Percentiles rank a stretch among this genome's conserved stretches.
These are phyloP conservation scores for Neocatenulostroma microsporum DNA, from an alignment of 2,329 filamentous ascomycete genomes.

Conservation along the genomic window DNA sequence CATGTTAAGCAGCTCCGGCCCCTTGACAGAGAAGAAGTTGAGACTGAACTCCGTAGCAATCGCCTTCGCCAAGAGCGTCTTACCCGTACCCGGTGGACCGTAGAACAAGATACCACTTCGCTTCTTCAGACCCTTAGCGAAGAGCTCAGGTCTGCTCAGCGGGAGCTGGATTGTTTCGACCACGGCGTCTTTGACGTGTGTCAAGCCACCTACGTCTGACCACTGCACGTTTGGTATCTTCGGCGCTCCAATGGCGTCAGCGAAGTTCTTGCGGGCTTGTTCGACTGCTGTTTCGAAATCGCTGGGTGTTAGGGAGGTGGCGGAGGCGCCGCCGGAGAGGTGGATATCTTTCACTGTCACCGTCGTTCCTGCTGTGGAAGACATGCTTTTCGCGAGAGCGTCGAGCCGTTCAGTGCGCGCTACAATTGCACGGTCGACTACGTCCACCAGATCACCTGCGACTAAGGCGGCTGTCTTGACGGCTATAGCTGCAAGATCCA, in stretches of 20 bases:
- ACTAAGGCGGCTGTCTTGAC: conserved; percentile 94
- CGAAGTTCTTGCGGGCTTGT: conserved; percentile 93
- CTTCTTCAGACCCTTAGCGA: conserved; percentile 97
- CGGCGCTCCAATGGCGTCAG: conserved; percentile 90
- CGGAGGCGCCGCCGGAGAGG: conserved; percentile 72
- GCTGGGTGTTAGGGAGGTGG: conserved; percentile 66
- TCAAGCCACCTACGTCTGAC: conserved; percentile 89
- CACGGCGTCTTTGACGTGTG: conserved; percentile 93
- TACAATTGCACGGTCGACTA: conserved; percentile 80
- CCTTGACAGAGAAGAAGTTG: conserved; percentile 92
- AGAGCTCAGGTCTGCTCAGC: conserved; percentile 82
- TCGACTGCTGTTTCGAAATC: conserved; percentile 94
- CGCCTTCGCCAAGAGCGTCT: conserved; percentile 85
- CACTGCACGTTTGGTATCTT: conserved; percentile 97
- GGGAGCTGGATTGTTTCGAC: conserved; percentile 94
- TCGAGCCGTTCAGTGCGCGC: conserved; percentile 71
- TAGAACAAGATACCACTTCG: conserved; percentile 89
- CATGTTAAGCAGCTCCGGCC: conserved; percentile 88
- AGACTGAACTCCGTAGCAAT: conserved; percentile 90
- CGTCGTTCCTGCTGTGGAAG: conserved; percentile 20
- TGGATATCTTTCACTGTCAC: conserved; percentile 71
- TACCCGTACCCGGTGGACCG: conserved; percentile 82
- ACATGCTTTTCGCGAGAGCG: conserved; percentile 51
- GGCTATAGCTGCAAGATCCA: conserved; percentile 76
- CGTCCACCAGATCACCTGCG: conserved; percentile 82